These are phyloP conservation scores for Tricholoma hemisulphureum DNA, from an alignment of 768 basidiomycete species.

Conservation along the genomic window DNA sequence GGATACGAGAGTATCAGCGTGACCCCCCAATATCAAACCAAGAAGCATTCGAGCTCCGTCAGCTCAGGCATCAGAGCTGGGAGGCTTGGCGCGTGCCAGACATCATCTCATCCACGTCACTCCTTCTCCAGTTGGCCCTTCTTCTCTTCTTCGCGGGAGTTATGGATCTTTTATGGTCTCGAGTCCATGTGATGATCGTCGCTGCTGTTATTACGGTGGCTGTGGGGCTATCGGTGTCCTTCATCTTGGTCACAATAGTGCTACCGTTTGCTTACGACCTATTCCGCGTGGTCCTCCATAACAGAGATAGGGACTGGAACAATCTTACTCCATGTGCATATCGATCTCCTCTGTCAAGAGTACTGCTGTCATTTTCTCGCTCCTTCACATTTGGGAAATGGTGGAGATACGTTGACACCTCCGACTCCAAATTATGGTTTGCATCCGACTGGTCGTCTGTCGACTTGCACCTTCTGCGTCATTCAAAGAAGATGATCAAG, in stretches of 20 bases:
- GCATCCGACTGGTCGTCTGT: neutral
- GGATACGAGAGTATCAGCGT: neutral
- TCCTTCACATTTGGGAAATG: neutral
- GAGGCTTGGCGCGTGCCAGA: constrained; percentile 12
- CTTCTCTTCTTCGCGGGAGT: constrained; percentile 19
- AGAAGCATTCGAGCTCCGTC: constrained; percentile 4
- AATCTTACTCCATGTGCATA: neutral
- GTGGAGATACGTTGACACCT: neutral
- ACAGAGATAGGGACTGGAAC: neutral
- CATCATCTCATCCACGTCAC: constrained; percentile 8
- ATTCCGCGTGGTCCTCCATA: neutral
- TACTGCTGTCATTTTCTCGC: neutral
- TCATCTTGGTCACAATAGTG: neutral
- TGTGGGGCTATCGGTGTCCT: neutral
- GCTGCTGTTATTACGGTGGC: constrained; percentile 6
- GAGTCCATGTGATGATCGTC: constrained; percentile 1
- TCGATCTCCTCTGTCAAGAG: neutral
- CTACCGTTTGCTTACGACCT: neutral
- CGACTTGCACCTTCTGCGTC: neutral
- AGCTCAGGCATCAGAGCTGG: constrained; percentile 15
- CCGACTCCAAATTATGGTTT: neutral
- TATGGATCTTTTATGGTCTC: constrained; percentile 12
- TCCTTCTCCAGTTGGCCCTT: constrained; percentile 14
- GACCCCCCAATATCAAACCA: neutral
- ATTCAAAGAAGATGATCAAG: neutral